Base-by-base conservation (phyloP, 495 filamentous ascomycete species). In the Trypethelium eluteriae region DNA sequence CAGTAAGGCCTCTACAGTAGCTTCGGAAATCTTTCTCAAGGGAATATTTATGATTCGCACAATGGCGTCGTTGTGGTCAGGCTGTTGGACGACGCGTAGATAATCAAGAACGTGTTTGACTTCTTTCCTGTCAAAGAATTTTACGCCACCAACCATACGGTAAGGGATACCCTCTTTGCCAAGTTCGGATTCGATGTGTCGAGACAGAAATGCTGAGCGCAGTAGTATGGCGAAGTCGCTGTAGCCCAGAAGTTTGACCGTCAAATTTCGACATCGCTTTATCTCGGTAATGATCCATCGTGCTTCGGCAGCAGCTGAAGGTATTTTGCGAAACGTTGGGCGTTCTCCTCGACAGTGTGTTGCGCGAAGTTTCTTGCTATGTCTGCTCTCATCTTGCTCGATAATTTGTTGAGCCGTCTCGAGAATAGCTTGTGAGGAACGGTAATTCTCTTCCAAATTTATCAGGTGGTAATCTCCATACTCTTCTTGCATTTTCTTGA, bases 381-480 rank as follows among this genome's bases (percentile, higher is more conserved):
- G 92, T 66, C 95, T 81, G 14, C 84, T 83, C 38, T 81, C 80
- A 78, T 99, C 95, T 78, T 99, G 95, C 73, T 98, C 85, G 67
- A 99, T 98, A 66, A 99, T 87, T 66, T 87, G 84, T 53, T 94
- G 79, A 0, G 95, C 96, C 4, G 89, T 81, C 46, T 83, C 80
- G 38, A 99, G 80, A 67, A 99, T 98, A n/a, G 87, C 87, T 32
- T 86, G 91, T 10, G 92, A 96, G 16, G 94, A 98, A 41, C 95
- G 85, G 74, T 99, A 99, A 68, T 98, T 99, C 65, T 96, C 87
- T 72, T 96, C 91, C n/a, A 99, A 80, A 18, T 91, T 85, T 25
- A 97, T 87, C 25, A 93, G 84, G 0, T 89, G 82, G 0, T 91
- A 93, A 53, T 90, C 86, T 0, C 84, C 84, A 72, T 92, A 97